Conservation (phyloP, 257 asterid species). For the Solanum stenotomum region DNA sequence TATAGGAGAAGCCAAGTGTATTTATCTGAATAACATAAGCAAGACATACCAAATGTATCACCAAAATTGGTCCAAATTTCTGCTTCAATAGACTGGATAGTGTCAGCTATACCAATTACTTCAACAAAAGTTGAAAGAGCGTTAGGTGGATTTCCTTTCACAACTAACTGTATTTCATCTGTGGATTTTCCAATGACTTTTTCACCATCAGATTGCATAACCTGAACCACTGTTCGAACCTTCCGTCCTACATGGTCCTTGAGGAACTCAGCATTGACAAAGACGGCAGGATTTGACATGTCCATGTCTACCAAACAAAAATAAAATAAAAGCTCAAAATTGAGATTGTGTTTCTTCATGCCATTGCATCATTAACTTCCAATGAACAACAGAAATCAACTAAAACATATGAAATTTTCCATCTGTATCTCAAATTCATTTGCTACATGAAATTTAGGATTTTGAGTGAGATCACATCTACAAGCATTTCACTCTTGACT, state of each 20-base stretch:
- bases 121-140: conserved; percentile 70
- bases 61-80: conserved; percentile 88
- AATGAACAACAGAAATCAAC: background rate
- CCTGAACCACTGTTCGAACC: conserved; percentile 76
- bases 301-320: conserved; percentile 37
- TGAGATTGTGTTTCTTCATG: background rate
- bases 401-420: background rate
- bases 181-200: conserved; percentile 71
- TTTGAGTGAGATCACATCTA: background rate
- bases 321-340: background rate
- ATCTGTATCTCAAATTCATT: background rate
- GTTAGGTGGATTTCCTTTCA: conserved; percentile 58
- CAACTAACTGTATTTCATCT: conserved; percentile 55
- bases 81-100: conserved; percentile 52
- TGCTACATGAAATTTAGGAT: background rate
- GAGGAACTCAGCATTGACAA: conserved; percentile 71
- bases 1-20: background rate
- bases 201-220: conserved; percentile 58
- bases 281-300: conserved; percentile 73
- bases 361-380: background rate
- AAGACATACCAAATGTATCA: conserved; percentile 49
- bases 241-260: conserved; percentile 53
- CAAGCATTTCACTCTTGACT: background rate
- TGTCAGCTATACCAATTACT: conserved; percentile 84
- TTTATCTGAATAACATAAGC: background rate